Base-by-base conservation (phyloP, 169 alveolate species). In the Cryptosporidium ubiquitum region DNA sequence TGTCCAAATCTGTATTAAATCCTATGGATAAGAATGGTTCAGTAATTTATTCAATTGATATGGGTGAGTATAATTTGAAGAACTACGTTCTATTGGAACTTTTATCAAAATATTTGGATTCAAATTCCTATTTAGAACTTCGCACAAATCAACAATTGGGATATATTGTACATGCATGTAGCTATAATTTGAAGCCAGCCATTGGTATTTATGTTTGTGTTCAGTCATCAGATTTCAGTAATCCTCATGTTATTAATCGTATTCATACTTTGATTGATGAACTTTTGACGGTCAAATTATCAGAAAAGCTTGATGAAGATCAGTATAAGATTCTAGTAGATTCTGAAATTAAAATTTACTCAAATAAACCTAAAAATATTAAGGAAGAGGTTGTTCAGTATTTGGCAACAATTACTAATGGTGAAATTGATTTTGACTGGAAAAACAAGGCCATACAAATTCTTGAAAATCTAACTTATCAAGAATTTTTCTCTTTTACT, bases 71-170 rank as follows among this genome's bases (percentile, higher is more conserved):
- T 9, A 64, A 64, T 37, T 64, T 64, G 23, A 37, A 26, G 29
- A 64, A 35, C 71, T 64, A 31, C 9, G 71, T 64, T 37, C 42
- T 64, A 26, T 64, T 64, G 71, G 71, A 64, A 49, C 49, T 64
- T 14, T 37, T 64, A 7, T 64, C 71, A 6, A 64, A 37, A 64
- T 64, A 64, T 64, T 18, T 64, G 51, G 71, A 64, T 37, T 64
- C 71, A 18, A 61, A 52, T 73, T 55, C 57, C 70, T 73, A 33
- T n/a, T 33, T 23, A 31, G 85, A 73, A 14, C 70, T 73, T 10
- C 68, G 85, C 14, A 73, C 85, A 52, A 73, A 73, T 37, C 85
- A 73, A 40, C 85, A 73, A 57, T 49, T 73, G 26, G 85, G 85
- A 7, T 73, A 73, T 61, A 55, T 73, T n/a, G 85, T 73, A 9